A percentile compares a stretch with the other conserved stretches of the same genome.
Conservation (phyloP, 768 basidiomycete species). For the Boletales sp. region DNA sequence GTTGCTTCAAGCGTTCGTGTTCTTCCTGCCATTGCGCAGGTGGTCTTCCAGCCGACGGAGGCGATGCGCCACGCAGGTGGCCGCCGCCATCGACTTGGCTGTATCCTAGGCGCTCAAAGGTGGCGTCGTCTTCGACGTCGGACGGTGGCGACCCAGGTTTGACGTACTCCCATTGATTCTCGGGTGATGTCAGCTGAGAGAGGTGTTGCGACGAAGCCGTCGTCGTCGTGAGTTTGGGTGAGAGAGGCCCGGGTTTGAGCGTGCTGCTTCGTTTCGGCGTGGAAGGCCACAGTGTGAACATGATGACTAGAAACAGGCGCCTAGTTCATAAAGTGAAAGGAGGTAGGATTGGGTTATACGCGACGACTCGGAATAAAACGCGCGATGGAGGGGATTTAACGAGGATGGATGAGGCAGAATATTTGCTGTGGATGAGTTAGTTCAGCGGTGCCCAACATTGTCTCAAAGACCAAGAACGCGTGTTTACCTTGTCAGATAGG, state of each 20-base stretch:
- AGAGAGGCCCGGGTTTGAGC: conserved; percentile 17
- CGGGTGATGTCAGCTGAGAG: background rate
- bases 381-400: no score
- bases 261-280: conserved; percentile 16
- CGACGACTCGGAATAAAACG: no score
- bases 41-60: no score
- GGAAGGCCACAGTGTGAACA: conserved; percentile 1
- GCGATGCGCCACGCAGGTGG: background rate
- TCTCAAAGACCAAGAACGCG: no score
- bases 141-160: conserved; percentile 13
- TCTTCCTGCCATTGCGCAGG: conserved; percentile 9
- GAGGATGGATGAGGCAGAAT: no score
- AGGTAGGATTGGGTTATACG: no score
- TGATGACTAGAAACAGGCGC: no score
- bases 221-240: conserved; percentile 20
- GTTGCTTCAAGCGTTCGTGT: conserved; percentile 3
- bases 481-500: no score
- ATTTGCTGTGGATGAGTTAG: no score
- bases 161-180: conserved; percentile 23
- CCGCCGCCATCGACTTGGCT: conserved; percentile 17
- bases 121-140: conserved; percentile 15
- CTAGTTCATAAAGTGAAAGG: no score
- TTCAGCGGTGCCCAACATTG: no score
- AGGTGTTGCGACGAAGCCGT: conserved; percentile 9
- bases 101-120: conserved; percentile 16